Percentiles rank a stretch among this genome's conserved stretches.
Conservation (phyloP, 352 stramenopile genomes). For the Globisporangium nagaii region DNA sequence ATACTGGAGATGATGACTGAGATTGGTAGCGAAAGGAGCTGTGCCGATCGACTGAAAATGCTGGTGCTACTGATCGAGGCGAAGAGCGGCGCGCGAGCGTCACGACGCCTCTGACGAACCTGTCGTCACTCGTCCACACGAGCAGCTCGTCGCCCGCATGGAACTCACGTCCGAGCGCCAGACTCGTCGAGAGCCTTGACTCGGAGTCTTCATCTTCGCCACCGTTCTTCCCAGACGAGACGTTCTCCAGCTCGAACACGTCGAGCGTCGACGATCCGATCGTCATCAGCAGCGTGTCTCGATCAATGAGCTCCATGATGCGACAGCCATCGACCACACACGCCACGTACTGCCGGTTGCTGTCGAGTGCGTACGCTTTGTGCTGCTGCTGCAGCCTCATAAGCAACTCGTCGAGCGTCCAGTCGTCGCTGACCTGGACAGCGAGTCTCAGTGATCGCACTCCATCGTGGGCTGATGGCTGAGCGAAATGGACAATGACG, state of each 20-base stretch:
- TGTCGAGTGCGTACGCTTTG: conserved; percentile 6
- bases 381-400: conserved; percentile 22
- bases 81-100: background rate
- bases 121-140: conserved; percentile 14
- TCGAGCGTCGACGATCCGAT: conserved; percentile 25
- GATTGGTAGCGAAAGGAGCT: background rate
- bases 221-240: background rate
- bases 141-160: conserved; percentile 13
- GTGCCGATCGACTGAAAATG: background rate
- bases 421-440: conserved; percentile 14
- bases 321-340: conserved; percentile 17
- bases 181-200: background rate
- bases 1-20: background rate
- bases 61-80: background rate
- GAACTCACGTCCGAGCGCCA: conserved; percentile 5
- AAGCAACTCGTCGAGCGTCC: conserved; percentile 39
- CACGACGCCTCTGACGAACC: conserved; percentile 19
- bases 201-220: too few species aligned
- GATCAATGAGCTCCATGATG: conserved; percentile 25
- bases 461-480: conserved; percentile 7
- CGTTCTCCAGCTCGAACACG: conserved; percentile 33
- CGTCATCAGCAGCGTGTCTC: conserved; percentile 21
- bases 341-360: conserved; percentile 16
- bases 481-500: conserved; percentile 28
- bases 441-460: conserved; percentile 16